phyloP scores from a whole-genome alignment of 768 basidiomycete genomes.

The Phylloporus sp. region DNA sequence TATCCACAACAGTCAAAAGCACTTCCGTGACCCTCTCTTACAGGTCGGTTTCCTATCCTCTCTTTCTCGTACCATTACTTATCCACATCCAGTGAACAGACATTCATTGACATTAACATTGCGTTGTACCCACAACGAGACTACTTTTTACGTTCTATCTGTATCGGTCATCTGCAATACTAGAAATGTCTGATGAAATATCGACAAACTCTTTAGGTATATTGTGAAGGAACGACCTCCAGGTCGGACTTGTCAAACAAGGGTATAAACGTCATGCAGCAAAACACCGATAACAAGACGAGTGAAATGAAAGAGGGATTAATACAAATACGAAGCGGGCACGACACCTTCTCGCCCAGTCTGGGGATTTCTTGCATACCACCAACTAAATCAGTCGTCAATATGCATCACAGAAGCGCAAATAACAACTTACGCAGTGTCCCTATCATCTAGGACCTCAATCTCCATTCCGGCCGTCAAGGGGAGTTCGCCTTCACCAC shows the following conservation, averaged over 20 bases:
- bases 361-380: constrained; percentile 81
- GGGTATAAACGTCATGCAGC: constrained; percentile 33
- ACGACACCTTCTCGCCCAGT: constrained; percentile 87
- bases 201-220: constrained; percentile 21
- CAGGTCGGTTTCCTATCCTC: constrained; percentile 36
- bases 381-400: constrained; percentile 62
- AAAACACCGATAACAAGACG: constrained; percentile 30
- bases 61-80: background rate
- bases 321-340: constrained; percentile 88
- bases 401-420: background rate
- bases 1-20: constrained; percentile 83
- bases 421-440: constrained; percentile 59
- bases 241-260: constrained; percentile 38
- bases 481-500: constrained; percentile 73
- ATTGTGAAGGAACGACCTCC: constrained; percentile 33
- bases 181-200: constrained; percentile 6
- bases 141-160: constrained; percentile 15
- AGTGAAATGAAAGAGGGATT: constrained; percentile 31
- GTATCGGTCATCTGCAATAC: constrained; percentile 10
- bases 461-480: constrained; percentile 67
- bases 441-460: constrained; percentile 75
- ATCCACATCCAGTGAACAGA: constrained; percentile 17
- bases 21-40: constrained; percentile 71
- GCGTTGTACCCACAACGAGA: constrained; percentile 4
- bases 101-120: constrained; percentile 3